Conservation (phyloP, 2,329 filamentous ascomycete genomes). For the Cytospora schulzeri region DNA sequence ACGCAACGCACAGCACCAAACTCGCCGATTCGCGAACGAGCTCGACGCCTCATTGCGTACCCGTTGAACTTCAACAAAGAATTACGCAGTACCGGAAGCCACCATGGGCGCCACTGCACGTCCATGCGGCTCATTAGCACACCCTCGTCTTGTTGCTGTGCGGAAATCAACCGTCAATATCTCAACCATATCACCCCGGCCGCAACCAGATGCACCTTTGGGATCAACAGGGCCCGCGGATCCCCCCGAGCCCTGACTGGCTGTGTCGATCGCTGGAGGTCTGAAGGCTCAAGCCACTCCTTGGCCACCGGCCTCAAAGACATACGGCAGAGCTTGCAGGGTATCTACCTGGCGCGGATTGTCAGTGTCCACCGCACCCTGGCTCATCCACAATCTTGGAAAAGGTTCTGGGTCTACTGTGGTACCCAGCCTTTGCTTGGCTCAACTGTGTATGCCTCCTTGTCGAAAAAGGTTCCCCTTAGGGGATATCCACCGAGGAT, state of each 20-base stretch:
- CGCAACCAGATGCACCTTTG: not conserved
- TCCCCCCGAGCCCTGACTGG: not conserved
- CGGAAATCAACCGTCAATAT: not conserved
- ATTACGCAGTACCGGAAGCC: constrained; percentile 1
- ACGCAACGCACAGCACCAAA: constrained; percentile 20
- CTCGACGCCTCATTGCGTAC: not conserved
- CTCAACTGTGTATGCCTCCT: not conserved
- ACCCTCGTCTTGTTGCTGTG: not conserved
- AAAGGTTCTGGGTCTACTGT: not conserved
- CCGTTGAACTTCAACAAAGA: not conserved
- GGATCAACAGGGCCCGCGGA: not conserved
- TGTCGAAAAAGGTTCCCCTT: not conserved
- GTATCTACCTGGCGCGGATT: not conserved
- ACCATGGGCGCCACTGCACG: constrained; percentile 11
- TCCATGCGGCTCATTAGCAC: constrained; percentile 3
- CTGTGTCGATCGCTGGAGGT: not conserved
- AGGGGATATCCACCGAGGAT: not conserved
- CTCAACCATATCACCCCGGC: not conserved
- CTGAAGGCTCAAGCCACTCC: not conserved
- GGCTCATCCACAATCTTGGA: not conserved
- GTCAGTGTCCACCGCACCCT: not conserved
- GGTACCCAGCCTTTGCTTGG: not conserved
- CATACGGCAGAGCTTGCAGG: not conserved
- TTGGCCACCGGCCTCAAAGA: not conserved
- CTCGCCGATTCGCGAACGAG: constrained; percentile 1